Evolutionary conservation across 495 filamentous ascomycete species (phyloP), one percentile per base, ranked within the genome.

Genomic region (Podospora pseudocomata): DNA sequence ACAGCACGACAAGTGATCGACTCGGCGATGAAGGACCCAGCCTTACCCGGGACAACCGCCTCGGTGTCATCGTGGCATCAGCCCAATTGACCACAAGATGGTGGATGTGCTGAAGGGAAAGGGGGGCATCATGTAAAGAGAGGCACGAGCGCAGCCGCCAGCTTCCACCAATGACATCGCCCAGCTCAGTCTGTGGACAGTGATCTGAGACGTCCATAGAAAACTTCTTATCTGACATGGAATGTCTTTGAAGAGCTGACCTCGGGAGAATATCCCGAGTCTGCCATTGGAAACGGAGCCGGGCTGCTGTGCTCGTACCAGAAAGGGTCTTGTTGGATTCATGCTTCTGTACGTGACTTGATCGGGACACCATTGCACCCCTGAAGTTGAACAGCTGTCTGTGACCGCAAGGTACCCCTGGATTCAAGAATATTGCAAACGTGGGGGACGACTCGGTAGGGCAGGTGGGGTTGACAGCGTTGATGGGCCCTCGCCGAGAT

Each of bases 311-410:
- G 39, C 39, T 49, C 39, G 13, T 49, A 49, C 13, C 39, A 49
- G n/a, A 44, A 44, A 20, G 61, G 30, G 32, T 49, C 28, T n/a
- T 63, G 61, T 63, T 49, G 39, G 39, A 49, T 49, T 49, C 39
- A 49, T 6, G 13, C 15, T 18, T 32, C 32, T 63, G 61, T 63
- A 63, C 20, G 61, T 63, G 61, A 63, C 61, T 63, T 19, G 32
- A 63, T 63, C 61, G 61, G 61, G 61, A 20, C 7, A 63, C n/a
- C 19, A 28, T 44, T 44, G 30, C 61, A 19, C 9, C 30, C n/a
- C 28, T 63, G 30, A 18, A 39, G 34, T 63, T 19, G 34, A 49
- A 19, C 61, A 32, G 28, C 32, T 20, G 18, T 32, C 18, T 63
- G 28, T 49, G 34, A n/a, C 32, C 32, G 32, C 27, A 63, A 63